A percentile compares a stretch with the other conserved stretches of the same genome.
Conservation (phyloP, 306 rosid genomes). For the Trifolium dubium region DNA sequence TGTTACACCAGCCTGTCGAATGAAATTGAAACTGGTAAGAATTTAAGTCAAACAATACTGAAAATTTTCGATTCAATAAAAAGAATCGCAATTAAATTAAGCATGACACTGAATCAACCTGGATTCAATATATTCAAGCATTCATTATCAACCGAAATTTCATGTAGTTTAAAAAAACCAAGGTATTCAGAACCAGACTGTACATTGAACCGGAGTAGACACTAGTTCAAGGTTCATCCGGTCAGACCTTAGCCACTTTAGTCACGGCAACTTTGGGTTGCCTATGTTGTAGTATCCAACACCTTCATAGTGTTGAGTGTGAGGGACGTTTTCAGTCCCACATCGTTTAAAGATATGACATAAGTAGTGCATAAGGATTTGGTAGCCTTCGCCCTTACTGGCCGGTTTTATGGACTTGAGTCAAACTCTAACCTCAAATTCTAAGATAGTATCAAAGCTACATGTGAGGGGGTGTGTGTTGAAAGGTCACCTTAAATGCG, state of each 20-base stretch:
- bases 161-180: not conserved
- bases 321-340: not conserved
- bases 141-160: not conserved
- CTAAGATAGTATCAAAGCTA: not conserved
- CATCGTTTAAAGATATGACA: not conserved
- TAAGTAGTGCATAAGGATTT: not conserved
- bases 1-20: conserved; percentile 75
- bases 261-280: not conserved
- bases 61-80: not conserved
- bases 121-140: conserved; percentile 1
- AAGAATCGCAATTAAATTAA: not conserved
- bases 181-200: too few relatives aligned
- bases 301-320: not conserved
- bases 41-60: conserved; percentile 1
- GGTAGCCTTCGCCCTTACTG: not conserved
- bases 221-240: too few relatives aligned
- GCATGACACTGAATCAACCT: conserved; percentile 16
- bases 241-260: too few relatives aligned
- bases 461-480: not conserved
- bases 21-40: conserved; percentile 32
- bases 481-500: not conserved
- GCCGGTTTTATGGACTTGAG: not conserved
- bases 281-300: not conserved
- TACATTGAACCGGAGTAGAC: too few relatives aligned
- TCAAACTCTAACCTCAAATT: not conserved